Conservation (phyloP, 2,329 filamentous ascomycete species). For the Colletotrichum noveboracense region DNA sequence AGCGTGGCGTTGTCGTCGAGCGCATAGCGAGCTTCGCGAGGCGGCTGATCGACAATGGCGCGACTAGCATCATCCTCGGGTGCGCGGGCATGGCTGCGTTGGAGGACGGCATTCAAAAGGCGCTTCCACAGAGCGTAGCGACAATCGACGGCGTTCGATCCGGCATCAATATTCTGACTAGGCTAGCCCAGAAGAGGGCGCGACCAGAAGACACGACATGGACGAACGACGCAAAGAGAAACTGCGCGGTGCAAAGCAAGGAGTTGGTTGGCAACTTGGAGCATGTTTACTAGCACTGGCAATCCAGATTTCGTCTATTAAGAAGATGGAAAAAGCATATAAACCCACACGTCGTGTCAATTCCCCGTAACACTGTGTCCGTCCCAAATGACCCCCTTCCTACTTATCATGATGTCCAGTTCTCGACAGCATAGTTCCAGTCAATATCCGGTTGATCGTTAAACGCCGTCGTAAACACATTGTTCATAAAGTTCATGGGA, state of each 20-base stretch:
- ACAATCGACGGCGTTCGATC: constrained; percentile 8
- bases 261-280: neutral
- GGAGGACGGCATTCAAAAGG: neutral
- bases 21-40: neutral
- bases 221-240: neutral
- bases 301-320: neutral
- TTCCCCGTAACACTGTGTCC: neutral
- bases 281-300: neutral
- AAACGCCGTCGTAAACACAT: constrained; percentile 12
- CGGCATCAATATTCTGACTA: neutral
- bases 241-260: neutral
- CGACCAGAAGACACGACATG: neutral
- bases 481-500: neutral
- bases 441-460: constrained; percentile 7
- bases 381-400: neutral
- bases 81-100: constrained; percentile 12
- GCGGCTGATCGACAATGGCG: neutral
- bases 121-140: neutral
- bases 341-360: neutral
- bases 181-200: neutral
- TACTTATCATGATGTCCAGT: neutral
- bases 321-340: neutral
- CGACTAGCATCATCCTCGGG: neutral
- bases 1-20: neutral
- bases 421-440: neutral